Evolutionary conservation across 1,284 basidiomycete species (phyloP), one percentile per base, ranked within the genome.

Genomic region (Fomitopsis pinicola): DNA sequence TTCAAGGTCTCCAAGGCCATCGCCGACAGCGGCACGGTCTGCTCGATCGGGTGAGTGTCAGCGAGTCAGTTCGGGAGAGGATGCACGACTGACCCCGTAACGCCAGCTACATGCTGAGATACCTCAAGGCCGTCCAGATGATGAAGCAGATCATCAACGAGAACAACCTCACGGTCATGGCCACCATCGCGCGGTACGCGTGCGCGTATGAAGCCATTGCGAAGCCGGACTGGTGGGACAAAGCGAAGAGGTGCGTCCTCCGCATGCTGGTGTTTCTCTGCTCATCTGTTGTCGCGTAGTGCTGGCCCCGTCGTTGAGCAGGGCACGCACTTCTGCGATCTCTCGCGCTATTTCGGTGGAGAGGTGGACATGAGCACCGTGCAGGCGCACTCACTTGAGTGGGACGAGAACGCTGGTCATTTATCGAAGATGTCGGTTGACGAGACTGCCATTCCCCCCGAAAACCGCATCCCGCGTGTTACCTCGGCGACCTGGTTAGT

Each of bases 181-280:
- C 92, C 57, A 98, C 96, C 59, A 90, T 96, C 68, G 96, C 95
- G 9, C 91, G 96, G 65, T 98, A 98, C 77, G 94, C 95, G 42
- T 93, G 91, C 74, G 96, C 97, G 26, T 98, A 97, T 73, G 87
- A 94, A 76, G 80, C 87, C 26, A 95, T 97, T 66, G 87, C 87
- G 55, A 97, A 97, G 78, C 87, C 86, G 5, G 93, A 95, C 69
- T 97, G 97, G 97, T 99, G 97, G 97, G 91, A 97, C 83, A 98
- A 98, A 79, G 85, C 89, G 28, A 92, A 86, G 78, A 91, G 89
- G 85, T 88, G 57, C 22, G 63, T 30, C 60, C 88, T 86, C 80
- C 94, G 38, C 94, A 94, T 17, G 28, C 12, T 35, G 28, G 40
- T 57, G 15, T 50, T 53, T 45, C 54, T 46, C 42, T 52, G 54